These are phyloP conservation scores for Cucumis melo DNA, from an alignment of 306 rosid species.

Conservation along the genomic window DNA sequence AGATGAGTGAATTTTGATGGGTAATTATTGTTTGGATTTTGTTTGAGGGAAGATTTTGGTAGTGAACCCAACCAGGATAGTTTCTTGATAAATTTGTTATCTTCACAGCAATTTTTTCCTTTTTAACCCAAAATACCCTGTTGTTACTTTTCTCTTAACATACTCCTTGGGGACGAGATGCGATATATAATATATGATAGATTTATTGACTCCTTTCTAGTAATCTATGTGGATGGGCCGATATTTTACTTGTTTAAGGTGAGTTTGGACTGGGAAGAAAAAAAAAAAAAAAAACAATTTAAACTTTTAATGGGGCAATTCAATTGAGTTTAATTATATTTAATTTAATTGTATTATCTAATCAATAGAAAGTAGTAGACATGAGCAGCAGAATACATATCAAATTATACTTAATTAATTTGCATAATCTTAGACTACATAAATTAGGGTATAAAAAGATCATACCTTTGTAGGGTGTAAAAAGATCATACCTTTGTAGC, in stretches of 20 bases:
- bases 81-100: slow-evolving; percentile 1
- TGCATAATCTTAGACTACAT: too few relatives aligned
- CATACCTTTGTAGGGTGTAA: too few relatives aligned
- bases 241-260: neutral
- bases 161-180: neutral
- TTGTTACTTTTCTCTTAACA: neutral
- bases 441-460: too few relatives aligned
- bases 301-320: too few relatives aligned
- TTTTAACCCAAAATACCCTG: neutral
- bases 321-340: too few relatives aligned
- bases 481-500: too few relatives aligned
- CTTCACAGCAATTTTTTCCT: neutral
- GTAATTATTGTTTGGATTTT: neutral
- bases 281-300: too few relatives aligned
- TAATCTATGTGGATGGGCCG: neutral
- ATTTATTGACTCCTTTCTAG: neutral
- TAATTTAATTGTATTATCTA: too few relatives aligned
- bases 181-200: neutral
- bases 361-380: too few relatives aligned
- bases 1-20: slow-evolving; percentile 8
- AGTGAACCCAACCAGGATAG: neutral
- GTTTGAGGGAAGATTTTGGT: neutral
- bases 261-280: neutral
- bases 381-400: too few relatives aligned
- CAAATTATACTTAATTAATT: too few relatives aligned